A percentile compares a stretch with the other conserved stretches of the same genome.
Evolutionary conservation across 2,329 filamentous ascomycete genomes (phyloP).

Genomic region (Penicillium griseofulvum): DNA sequence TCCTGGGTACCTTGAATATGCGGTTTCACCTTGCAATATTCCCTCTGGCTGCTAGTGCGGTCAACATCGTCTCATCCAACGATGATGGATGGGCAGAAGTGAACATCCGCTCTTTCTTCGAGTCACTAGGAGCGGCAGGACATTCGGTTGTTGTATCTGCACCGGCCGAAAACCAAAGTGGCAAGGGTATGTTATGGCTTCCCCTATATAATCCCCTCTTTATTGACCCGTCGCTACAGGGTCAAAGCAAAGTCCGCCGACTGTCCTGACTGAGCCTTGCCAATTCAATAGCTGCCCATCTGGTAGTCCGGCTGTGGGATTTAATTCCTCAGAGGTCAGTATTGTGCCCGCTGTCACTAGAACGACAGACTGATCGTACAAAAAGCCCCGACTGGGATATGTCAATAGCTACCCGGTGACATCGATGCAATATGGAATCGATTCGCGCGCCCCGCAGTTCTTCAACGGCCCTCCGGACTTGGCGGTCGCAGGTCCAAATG

Average conservation of each 20-base stretch:
- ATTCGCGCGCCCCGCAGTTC: constrained; percentile 53
- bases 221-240: constrained; percentile 41
- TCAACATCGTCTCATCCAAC: constrained; percentile 64
- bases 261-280: constrained; percentile 52
- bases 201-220: not conserved
- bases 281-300: constrained; percentile 61
- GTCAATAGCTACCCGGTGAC: constrained; percentile 70
- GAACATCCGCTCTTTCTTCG: constrained; percentile 61
- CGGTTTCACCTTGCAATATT: constrained; percentile 13
- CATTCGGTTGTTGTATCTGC: constrained; percentile 64
- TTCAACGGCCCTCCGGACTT: constrained; percentile 60
- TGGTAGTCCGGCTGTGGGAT: constrained; percentile 55
- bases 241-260: constrained; percentile 52
- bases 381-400: constrained; percentile 61
- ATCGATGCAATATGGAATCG: constrained; percentile 61
- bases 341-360: not conserved
- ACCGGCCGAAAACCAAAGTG: constrained; percentile 66
- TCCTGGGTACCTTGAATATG: constrained; percentile 15
- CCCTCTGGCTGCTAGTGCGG: constrained; percentile 25
- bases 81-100: constrained; percentile 73
- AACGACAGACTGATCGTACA: not conserved
- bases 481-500: constrained; percentile 65
- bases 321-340: constrained; percentile 50
- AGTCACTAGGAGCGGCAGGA: constrained; percentile 54
- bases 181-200: constrained; percentile 48